A percentile compares a stretch with the other conserved stretches of the same genome.
These are phyloP conservation scores for Neonectria ditissima DNA, from an alignment of 2,329 filamentous ascomycete genomes.

Conservation along the genomic window DNA sequence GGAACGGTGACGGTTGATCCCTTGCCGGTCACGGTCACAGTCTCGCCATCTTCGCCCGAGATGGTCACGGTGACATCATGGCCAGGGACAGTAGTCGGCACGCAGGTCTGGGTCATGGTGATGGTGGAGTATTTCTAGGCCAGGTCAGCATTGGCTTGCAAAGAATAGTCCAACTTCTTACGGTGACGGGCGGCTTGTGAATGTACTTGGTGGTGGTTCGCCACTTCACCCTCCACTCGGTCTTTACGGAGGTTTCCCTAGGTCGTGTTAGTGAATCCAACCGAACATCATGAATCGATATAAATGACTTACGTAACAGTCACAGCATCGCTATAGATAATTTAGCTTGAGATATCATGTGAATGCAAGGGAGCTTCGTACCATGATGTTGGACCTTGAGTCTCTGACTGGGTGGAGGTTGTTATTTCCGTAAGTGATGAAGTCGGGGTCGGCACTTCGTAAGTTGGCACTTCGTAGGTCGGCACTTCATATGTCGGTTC, in stretches of 20 bases:
- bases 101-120: conserved; percentile 1
- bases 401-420: not conserved
- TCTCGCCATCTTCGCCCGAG: not conserved
- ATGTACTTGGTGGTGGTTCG: not conserved
- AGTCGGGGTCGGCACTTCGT: not conserved
- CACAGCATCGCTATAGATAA: not conserved
- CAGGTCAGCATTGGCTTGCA: not conserved
- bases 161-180: not conserved
- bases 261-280: not conserved
- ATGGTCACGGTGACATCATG: not conserved
- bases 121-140: conserved; percentile 4
- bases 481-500: not conserved
- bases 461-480: not conserved
- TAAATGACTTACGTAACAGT: conserved; percentile 16
- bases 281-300: not conserved
- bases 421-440: not conserved
- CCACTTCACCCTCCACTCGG: not conserved
- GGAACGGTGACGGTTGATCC: not conserved
- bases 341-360: not conserved
- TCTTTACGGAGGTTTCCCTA: not conserved
- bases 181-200: conserved; percentile 4
- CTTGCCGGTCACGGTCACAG: not conserved
- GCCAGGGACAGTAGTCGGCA: not conserved
- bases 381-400: conserved; percentile 1
- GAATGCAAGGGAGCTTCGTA: not conserved